phyloP scores from a whole-genome alignment of 176 grass and related monocot species.

The bread wheat (Triticum aestivum) region IWGSC_CS_RefSeq_v2.1 NC_057804.1:604185943-604186442 shows the following conservation, averaged over 20 bases:
- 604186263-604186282: neutral
- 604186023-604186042: neutral
- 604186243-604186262: neutral
- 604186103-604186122: neutral
- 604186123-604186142: neutral
- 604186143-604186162: neutral
- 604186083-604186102: neutral
- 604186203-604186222: neutral
- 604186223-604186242: neutral
- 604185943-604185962: neutral
- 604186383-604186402: neutral
- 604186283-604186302: too few species aligned
- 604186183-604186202: too few species aligned
- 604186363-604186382: neutral
- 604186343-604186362: neutral
- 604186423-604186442: too few species aligned
- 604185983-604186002: slow-evolving; percentile 24
- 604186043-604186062: neutral
- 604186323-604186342: neutral
- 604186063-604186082: neutral
- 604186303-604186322: too few species aligned
- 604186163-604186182: neutral
- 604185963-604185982: neutral
- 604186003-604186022: neutral
- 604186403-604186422: neutral